Conservation (phyloP, 495 filamentous ascomycete genomes). For the Penicillium coprophilum region DNA sequence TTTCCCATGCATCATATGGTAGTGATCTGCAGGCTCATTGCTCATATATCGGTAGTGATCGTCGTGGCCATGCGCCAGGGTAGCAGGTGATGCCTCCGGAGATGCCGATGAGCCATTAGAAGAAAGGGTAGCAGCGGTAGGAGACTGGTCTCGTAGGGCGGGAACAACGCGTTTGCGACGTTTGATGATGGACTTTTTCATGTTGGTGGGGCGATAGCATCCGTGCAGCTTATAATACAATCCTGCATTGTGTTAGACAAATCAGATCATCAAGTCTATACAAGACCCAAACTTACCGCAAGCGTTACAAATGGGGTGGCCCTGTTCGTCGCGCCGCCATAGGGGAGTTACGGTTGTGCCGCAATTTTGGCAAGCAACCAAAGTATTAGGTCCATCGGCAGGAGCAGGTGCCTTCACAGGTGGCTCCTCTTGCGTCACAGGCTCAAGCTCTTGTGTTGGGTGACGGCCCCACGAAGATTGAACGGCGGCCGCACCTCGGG, state of each 20-base stretch:
- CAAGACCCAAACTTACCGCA: slow-evolving; percentile 68
- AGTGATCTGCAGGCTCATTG: slow-evolving; percentile 38
- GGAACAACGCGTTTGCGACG: slow-evolving; percentile 94
- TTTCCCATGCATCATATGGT: slow-evolving; percentile 24
- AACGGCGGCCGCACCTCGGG: slow-evolving; percentile 31
- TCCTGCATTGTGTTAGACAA: slow-evolving; percentile 53
- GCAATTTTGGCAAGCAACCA: slow-evolving; percentile 96
- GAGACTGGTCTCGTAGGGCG: slow-evolving; percentile 59
- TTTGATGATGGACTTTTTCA: slow-evolving; percentile 98
- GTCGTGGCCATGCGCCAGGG: slow-evolving; percentile 57
- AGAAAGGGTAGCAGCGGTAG: slow-evolving; percentile 44
- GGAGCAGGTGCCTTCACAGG: slow-evolving; percentile 22
- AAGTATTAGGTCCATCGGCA: slow-evolving; percentile 61
- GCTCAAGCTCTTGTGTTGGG: slow-evolving; percentile 27
- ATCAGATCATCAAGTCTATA: slow-evolving; percentile 2
- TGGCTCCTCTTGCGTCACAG: slow-evolving; percentile 22
- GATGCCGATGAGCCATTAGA: slow-evolving; percentile 47
- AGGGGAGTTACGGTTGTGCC: slow-evolving; percentile 94
- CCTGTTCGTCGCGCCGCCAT: slow-evolving; percentile 92
- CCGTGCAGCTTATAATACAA: slow-evolving; percentile 98
- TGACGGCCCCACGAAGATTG: slow-evolving; percentile 37
- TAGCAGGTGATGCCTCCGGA: slow-evolving; percentile 45
- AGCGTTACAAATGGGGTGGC: slow-evolving; percentile 97
- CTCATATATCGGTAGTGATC: slow-evolving; percentile 53
- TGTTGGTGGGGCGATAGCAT: slow-evolving; percentile 84